Base-by-base conservation (phyloP, 768 basidiomycete species). In the Pseudohyphozyma bogoriensis region DNA sequence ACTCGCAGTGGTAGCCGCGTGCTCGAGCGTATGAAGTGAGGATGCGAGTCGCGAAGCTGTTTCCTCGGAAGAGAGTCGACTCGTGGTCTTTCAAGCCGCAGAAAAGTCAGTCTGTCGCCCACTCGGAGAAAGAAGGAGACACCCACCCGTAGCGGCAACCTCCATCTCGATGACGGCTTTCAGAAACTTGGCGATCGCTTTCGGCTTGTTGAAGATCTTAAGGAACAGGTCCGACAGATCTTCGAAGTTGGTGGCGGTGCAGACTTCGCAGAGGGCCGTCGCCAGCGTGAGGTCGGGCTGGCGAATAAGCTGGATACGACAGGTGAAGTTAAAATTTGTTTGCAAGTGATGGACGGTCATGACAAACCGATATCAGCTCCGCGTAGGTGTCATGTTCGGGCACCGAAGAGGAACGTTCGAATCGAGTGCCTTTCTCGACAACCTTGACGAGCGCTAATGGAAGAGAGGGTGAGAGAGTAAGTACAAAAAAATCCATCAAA, bases 121-220 rank as follows among this genome's bases (percentile, higher is more conserved):
- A 28, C 10, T 47, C 24, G 5, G 39, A 20, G 36, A 50, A 22
- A 11, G 11, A n/a, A 3, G 15, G 1, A 2, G 11, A 20, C 16
- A 69, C 72, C 65, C 69, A 90, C 91, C 82, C 37, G 87, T 87
- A 50, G 80, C 79, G 16, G 81, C 76, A 40, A 96, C 81, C 74
- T 96, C 92, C 53, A 84, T 79, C 69, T 90, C 87, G 60, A 95
- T 85, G 79, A 93, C 82, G 20, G 81, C 79, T 72, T 88, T 88
- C 70, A 93, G 78, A 46, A 96, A 76, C 22, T 75, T 77, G 74
- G 90, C 79, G 31, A 92, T 73, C 4, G 83, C 80, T 15, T 82
- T 77, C 15, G 85, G 81, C 10, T 85, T 84, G 71, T 93, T 85
- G 71, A 91, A 91, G 28, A 89, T 75, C 63, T 91, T 87, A 68